phyloP scores from a whole-genome alignment of 495 filamentous ascomycete species.

The Filosporella fistucella region DNA sequence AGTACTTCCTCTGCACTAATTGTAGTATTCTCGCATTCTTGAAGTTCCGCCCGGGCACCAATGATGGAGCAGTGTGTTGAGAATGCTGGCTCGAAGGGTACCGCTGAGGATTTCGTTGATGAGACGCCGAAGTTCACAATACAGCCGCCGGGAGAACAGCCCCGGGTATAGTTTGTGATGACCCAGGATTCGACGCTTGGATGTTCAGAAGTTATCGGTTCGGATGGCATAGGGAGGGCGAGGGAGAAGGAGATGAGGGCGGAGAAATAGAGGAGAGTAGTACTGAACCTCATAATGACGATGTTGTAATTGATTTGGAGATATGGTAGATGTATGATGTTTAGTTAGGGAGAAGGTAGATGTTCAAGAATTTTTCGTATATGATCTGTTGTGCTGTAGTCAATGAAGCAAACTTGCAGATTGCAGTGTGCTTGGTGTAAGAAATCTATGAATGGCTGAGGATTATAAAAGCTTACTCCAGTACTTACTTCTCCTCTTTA shows the following conservation, averaged over 20 bases:
- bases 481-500: no score
- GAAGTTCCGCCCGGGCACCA: neutral
- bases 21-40: neutral
- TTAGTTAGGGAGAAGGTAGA: no score
- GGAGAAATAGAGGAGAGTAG: neutral
- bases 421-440: no score
- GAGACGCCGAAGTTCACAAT: neutral
- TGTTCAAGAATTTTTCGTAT: no score
- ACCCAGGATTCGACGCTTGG: neutral
- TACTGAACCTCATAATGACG: neutral
- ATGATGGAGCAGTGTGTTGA: neutral
- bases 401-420: no score
- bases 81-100: conserved; percentile 7
- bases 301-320: neutral
- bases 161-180: neutral
- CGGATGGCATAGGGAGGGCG: neutral
- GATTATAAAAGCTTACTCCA: no score
- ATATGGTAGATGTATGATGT: neutral
- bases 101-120: neutral
- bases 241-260: neutral
- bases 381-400: no score
- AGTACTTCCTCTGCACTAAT: conserved; percentile 1
- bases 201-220: neutral
- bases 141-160: conserved; percentile 8
- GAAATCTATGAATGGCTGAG: no score